Evolutionary conservation across 2,329 filamentous ascomycete genomes (phyloP).

Genomic region (Fulvia fulva): DNA sequence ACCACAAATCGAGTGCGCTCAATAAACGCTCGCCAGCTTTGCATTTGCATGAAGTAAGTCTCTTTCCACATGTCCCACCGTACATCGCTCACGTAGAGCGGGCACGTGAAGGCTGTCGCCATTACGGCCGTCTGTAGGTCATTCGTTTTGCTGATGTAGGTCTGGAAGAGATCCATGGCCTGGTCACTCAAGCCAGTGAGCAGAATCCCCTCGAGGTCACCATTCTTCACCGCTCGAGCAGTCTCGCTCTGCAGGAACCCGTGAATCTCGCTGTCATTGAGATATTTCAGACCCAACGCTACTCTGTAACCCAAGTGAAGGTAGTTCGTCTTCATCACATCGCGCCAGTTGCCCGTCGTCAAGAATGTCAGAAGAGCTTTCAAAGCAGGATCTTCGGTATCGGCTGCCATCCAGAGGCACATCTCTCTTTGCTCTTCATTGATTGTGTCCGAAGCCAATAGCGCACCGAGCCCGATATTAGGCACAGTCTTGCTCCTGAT

Average conservation of each 20-base stretch:
- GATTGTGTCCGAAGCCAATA: constrained; percentile 47
- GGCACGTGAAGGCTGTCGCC: constrained; percentile 68
- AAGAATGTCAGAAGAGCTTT: constrained; percentile 76
- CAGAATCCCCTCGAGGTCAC: constrained; percentile 72
- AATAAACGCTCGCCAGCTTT: constrained; percentile 66
- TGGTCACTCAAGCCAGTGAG: constrained; percentile 72
- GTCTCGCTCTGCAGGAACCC: constrained; percentile 52
- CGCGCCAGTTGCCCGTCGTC: constrained; percentile 70
- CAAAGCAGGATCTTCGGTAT: constrained; percentile 71
- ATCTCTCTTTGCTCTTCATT: constrained; percentile 59
- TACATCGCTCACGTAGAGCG: constrained; percentile 71
- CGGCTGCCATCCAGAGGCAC: constrained; percentile 59
- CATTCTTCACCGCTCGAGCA: constrained; percentile 56
- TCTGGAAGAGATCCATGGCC: constrained; percentile 70
- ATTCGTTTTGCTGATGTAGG: constrained; percentile 69
- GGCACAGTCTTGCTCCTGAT: constrained; percentile 65
- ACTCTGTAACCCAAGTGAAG: constrained; percentile 71
- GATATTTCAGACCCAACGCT: constrained; percentile 69
- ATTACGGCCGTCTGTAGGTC: constrained; percentile 77
- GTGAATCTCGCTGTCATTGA: constrained; percentile 51
- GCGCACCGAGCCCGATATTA: constrained; percentile 47
- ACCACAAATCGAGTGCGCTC: constrained; percentile 74
- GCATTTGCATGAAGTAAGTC: constrained; percentile 66
- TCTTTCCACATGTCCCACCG: constrained; percentile 76
- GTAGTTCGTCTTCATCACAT: constrained; percentile 67